Conservation (phyloP, 2,329 filamentous ascomycete genomes). For the Huntiella abstrusa region DNA sequence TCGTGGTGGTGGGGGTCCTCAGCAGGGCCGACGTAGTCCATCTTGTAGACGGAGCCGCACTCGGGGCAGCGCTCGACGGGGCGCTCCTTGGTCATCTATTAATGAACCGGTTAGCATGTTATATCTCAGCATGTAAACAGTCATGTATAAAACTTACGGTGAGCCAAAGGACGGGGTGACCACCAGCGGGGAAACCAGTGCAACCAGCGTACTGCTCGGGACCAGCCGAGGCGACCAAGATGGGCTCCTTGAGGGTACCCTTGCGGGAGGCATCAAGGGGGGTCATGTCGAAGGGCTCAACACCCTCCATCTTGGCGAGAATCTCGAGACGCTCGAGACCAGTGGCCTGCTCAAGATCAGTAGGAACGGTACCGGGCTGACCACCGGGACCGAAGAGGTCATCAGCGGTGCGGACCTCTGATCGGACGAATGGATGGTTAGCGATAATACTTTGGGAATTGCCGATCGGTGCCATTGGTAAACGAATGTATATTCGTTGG, state of each 20-base stretch:
- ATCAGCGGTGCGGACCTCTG: conserved; percentile 66
- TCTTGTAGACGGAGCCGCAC: conserved; percentile 93
- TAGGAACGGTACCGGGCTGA: conserved; percentile 64
- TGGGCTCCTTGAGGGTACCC: conserved; percentile 78
- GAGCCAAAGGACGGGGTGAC: conserved; percentile 79
- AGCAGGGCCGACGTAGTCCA: conserved; percentile 80
- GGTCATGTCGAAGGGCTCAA: conserved; percentile 97
- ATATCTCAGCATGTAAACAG: neutral
- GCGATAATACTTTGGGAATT: too few relatives aligned
- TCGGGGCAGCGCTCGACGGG: conserved; percentile 90
- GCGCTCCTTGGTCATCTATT: conserved; percentile 66
- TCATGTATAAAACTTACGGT: conserved; percentile 39
- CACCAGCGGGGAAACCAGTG: conserved; percentile 85
- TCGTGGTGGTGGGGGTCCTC: conserved; percentile 45
- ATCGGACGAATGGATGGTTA: conserved; percentile 8
- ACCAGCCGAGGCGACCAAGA: conserved; percentile 75
- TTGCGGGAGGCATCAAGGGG: conserved; percentile 79
- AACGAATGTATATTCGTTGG: conserved; percentile 6
- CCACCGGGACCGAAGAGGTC: conserved; percentile 79
- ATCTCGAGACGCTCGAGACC: conserved; percentile 98
- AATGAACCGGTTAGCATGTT: neutral
- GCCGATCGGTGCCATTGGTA: conserved; percentile 11
- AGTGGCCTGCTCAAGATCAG: conserved; percentile 87
- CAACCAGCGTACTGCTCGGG: conserved; percentile 95
- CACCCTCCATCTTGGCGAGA: conserved; percentile 95